Percentiles rank a stretch among this genome's conserved stretches.
phyloP scores from a whole-genome alignment of 306 rosid species.

The Fragaria vesca region DNA sequence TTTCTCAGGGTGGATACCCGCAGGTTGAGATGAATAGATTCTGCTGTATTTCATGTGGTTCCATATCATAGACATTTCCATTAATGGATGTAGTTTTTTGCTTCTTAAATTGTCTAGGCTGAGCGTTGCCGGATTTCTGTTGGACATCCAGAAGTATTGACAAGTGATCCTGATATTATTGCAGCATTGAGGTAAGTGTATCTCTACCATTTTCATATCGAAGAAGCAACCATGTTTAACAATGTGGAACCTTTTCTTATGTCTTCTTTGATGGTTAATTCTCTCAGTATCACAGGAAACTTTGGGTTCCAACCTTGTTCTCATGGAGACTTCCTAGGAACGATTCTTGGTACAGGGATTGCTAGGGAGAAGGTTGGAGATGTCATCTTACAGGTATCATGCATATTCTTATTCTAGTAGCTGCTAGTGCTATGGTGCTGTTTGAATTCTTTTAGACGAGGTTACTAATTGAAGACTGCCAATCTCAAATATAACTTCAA shows the following conservation, averaged over 20 bases:
- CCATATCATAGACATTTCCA: neutral
- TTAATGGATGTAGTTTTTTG: constrained; percentile 15
- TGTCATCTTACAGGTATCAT: constrained; percentile 72
- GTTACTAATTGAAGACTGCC: no score
- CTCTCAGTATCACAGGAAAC: constrained; percentile 78
- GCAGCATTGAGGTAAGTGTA: constrained; percentile 72
- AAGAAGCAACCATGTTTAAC: constrained; percentile 13
- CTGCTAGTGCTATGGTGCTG: neutral
- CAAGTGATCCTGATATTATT: constrained; percentile 80
- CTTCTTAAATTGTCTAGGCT: constrained; percentile 52
- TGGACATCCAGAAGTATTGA: constrained; percentile 73
- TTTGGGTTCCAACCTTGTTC: constrained; percentile 76
- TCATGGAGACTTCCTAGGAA: constrained; percentile 89
- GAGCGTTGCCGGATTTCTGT: constrained; percentile 90
- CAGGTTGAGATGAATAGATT: constrained; percentile 53
- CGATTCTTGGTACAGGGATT: constrained; percentile 88
- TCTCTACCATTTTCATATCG: constrained; percentile 11
- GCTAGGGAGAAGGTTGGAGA: constrained; percentile 83
- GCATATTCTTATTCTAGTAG: neutral
- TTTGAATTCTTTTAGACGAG: neutral
- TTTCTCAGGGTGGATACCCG: constrained; percentile 92
- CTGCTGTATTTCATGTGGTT: neutral
- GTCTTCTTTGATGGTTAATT: constrained; percentile 18
- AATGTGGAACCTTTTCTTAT: constrained; percentile 10
- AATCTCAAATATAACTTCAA: neutral